A percentile compares a stretch with the other conserved stretches of the same genome.
phyloP scores from a whole-genome alignment of 1,139 yeast genomes.

The Suhomyces wounanorum region DNA sequence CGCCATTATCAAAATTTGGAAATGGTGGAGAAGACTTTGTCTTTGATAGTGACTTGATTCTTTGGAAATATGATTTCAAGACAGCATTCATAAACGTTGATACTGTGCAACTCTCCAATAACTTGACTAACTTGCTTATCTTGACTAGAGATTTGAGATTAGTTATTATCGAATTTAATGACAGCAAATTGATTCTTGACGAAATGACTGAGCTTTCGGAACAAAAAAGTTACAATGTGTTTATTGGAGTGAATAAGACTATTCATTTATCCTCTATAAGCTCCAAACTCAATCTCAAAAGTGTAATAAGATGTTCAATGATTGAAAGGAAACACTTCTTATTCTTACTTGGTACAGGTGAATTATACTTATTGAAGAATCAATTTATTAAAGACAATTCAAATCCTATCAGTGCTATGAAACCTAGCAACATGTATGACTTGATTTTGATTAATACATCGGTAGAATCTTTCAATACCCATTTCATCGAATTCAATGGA shows the following conservation, averaged over 20 bases:
- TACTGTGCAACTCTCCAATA: constrained; percentile 17
- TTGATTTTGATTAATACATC: constrained; percentile 34
- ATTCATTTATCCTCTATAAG: constrained; percentile 39
- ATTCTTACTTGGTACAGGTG: constrained; percentile 41
- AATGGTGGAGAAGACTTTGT: constrained; percentile 32
- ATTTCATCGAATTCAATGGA: constrained; percentile 22
- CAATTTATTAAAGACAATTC: constrained; percentile 19
- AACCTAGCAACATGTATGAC: constrained; percentile 38
- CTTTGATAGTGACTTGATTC: constrained; percentile 42
- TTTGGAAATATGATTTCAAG: constrained; percentile 45
- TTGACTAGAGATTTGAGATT: constrained; percentile 35
- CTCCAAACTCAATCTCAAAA: constrained; percentile 27
- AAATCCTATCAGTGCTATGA: constrained; percentile 20
- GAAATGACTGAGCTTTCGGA: constrained; percentile 7
- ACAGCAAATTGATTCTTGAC: constrained; percentile 12
- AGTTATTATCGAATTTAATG: constrained; percentile 33
- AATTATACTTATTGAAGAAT: constrained; percentile 39
- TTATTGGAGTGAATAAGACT: constrained; percentile 36
- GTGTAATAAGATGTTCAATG: constrained; percentile 30
- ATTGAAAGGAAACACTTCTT: constrained; percentile 37
- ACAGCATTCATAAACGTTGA: constrained; percentile 30
- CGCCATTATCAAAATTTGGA: constrained; percentile 37
- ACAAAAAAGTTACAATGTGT: constrained; percentile 28
- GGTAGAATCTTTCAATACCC: constrained; percentile 38
- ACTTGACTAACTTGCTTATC: constrained; percentile 27